These are phyloP conservation scores for Dryas drummondii DNA, from an alignment of 306 rosid species.

Conservation along the genomic window DNA sequence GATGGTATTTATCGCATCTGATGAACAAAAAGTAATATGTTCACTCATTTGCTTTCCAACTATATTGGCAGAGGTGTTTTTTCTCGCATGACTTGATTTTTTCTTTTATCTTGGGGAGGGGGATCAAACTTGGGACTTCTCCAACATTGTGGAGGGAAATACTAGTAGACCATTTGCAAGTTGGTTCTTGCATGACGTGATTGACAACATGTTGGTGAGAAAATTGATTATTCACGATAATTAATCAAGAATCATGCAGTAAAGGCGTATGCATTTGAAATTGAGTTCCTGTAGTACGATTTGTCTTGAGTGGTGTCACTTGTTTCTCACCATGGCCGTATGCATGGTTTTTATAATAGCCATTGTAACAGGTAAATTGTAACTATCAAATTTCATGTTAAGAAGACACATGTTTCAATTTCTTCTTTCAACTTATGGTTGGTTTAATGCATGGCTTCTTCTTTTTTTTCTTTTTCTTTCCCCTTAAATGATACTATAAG, in stretches of 20 bases:
- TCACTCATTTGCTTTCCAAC: not conserved
- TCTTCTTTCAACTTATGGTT: not conserved
- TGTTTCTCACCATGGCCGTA: not conserved
- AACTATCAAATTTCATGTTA: not conserved
- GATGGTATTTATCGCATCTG: not conserved
- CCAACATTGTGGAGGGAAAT: too few relatives aligned
- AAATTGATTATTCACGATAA: not conserved
- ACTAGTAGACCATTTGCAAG: too few relatives aligned
- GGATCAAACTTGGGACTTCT: too few relatives aligned
- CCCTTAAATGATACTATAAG: not conserved
- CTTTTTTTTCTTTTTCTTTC: not conserved
- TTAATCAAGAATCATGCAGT: not conserved
- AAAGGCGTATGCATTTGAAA: not conserved
- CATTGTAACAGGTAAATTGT: not conserved
- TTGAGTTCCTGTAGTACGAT: not conserved
- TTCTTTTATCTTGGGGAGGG: too few relatives aligned
- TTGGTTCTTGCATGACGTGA: too few relatives aligned
- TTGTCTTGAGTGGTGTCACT: not conserved
- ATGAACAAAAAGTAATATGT: not conserved
- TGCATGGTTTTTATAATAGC: not conserved
- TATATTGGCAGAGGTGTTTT: not conserved
- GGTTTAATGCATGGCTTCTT: not conserved
- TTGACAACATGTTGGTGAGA: not conserved
- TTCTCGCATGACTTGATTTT: conserved; percentile 1
- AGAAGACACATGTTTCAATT: not conserved